Conservation (phyloP, 2,329 filamentous ascomycete species). For the Sodiomyces alkalinus region DNA sequence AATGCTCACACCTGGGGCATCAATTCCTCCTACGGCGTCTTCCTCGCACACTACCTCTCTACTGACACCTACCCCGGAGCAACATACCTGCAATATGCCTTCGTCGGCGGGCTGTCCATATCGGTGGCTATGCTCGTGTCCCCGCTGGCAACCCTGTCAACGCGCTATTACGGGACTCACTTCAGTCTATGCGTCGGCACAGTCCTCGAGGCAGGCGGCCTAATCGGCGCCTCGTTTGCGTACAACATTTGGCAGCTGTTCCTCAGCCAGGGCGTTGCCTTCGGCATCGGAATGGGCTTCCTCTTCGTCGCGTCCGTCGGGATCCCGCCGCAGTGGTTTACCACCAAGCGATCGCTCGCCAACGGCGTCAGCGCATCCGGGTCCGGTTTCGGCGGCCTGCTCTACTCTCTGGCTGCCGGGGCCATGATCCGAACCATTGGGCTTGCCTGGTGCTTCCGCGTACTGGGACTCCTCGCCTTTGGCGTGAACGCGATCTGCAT, state of each 20-base stretch:
- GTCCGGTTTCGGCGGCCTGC: slow-evolving; percentile 22
- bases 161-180: slow-evolving; percentile 15
- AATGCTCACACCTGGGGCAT: slow-evolving; percentile 26
- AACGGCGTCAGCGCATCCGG: slow-evolving; percentile 40
- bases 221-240: slow-evolving; percentile 38
- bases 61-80: slow-evolving; percentile 34
- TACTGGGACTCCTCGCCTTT: slow-evolving; percentile 30
- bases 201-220: slow-evolving; percentile 30
- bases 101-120: slow-evolving; percentile 43
- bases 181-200: slow-evolving; percentile 34
- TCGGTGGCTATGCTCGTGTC: slow-evolving; percentile 23
- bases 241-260: slow-evolving; percentile 44
- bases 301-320: slow-evolving; percentile 39
- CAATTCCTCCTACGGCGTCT: slow-evolving; percentile 32
- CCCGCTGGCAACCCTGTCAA: slow-evolving; percentile 19
- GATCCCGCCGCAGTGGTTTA: slow-evolving; percentile 47
- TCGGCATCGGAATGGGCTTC: slow-evolving; percentile 46
- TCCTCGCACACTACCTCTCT: slow-evolving; percentile 39
- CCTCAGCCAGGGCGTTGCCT: slow-evolving; percentile 41
- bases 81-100: slow-evolving; percentile 38
- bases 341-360: slow-evolving; percentile 35
- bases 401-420: slow-evolving; percentile 10
- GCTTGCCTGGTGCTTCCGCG: slow-evolving; percentile 40
- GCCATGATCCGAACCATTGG: slow-evolving; percentile 39
- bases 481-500: slow-evolving; percentile 36